Evolutionary conservation across 2,329 filamentous ascomycete genomes (phyloP).

Genomic region (Salinomyces thailandicus): DNA sequence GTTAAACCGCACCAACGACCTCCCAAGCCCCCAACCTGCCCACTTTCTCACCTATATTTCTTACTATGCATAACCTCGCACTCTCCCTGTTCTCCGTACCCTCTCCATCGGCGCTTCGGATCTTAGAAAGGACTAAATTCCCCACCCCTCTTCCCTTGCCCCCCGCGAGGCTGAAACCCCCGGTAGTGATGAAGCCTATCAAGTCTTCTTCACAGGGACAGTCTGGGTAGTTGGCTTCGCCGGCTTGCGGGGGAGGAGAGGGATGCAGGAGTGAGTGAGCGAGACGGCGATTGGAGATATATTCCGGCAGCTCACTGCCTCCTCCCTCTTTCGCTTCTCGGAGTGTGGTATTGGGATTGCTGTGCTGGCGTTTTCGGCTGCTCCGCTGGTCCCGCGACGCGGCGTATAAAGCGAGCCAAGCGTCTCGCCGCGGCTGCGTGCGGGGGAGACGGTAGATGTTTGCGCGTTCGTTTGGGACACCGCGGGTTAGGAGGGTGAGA

Average conservation of each 20-base stretch:
- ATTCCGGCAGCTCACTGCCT: too few relatives aligned
- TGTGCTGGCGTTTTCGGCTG: too few relatives aligned
- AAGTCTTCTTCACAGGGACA: conserved; percentile 68
- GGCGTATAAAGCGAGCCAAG: too few relatives aligned
- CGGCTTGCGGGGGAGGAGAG: conserved; percentile 26
- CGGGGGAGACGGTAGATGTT: conserved; percentile 84
- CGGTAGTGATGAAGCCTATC: conserved; percentile 82
- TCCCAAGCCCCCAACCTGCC: conserved; percentile 77
- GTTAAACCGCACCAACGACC: too few relatives aligned
- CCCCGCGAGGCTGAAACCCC: conserved; percentile 67
- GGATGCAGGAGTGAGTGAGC: conserved; percentile 1
- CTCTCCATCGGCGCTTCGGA: conserved; percentile 43
- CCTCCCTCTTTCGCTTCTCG: too few relatives aligned
- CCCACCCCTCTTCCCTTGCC: conserved; percentile 70
- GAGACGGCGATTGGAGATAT: too few relatives aligned
- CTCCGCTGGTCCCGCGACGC: too few relatives aligned
- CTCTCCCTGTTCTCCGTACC: conserved; percentile 23
- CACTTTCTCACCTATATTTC: conserved; percentile 66
- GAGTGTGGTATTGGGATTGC: too few relatives aligned
- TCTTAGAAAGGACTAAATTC: conserved; percentile 51
- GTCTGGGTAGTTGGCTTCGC: conserved; percentile 43
- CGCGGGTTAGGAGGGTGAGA: conserved; percentile 58
- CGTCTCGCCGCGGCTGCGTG: too few relatives aligned
- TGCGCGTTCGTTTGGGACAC: conserved; percentile 60
- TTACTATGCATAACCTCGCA: conserved; percentile 59